A percentile compares a stretch with the other conserved stretches of the same genome.
phyloP scores from a whole-genome alignment of 2,329 filamentous ascomycete species.

The Coniochaeta sp. region DNA sequence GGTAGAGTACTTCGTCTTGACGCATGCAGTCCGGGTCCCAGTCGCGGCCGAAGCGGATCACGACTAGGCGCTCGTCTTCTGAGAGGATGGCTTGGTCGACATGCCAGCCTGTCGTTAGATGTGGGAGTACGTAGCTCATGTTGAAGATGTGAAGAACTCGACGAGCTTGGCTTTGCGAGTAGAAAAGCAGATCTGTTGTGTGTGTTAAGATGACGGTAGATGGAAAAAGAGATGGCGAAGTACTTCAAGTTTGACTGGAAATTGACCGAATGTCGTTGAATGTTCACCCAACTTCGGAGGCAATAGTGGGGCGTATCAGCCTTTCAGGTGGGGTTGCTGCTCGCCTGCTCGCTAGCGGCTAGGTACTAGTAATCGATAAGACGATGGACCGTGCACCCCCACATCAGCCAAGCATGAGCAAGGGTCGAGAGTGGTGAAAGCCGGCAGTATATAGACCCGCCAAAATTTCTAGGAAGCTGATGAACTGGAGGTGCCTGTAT shows the following conservation, averaged over 20 bases:
- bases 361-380: background rate
- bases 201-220: background rate
- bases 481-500: background rate
- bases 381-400: background rate
- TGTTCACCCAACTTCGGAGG: background rate
- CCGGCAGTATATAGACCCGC: background rate
- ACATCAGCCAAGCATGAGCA: background rate
- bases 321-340: background rate
- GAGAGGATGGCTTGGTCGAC: constrained; percentile 89
- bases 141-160: background rate
- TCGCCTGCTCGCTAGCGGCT: no score
- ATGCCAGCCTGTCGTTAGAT: constrained; percentile 90
- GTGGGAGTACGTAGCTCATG: constrained; percentile 83
- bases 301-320: background rate
- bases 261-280: constrained; percentile 1
- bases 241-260: background rate
- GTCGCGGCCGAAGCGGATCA: constrained; percentile 90
- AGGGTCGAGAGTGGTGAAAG: background rate
- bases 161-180: background rate
- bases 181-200: background rate
- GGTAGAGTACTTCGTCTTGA: constrained; percentile 90
- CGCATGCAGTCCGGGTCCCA: constrained; percentile 67
- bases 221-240: background rate
- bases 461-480: constrained; percentile 2
- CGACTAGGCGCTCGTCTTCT: constrained; percentile 82